Base-by-base conservation (phyloP, 441 rosid genomes). In the Erodium chrysanthum region DNA sequence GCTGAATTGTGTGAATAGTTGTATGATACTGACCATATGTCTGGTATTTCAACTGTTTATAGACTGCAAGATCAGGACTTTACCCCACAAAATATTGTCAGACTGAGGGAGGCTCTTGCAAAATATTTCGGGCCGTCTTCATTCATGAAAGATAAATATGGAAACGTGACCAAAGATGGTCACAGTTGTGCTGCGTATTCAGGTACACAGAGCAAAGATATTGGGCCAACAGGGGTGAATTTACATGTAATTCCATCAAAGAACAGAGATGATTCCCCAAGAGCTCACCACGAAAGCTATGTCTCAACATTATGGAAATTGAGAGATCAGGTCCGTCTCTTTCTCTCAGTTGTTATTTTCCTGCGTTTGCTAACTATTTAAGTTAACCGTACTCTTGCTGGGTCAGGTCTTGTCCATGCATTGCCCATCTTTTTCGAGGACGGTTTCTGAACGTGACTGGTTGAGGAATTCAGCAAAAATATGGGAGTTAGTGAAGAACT, bases 371-470 rank as follows among this genome's bases (percentile, higher is more conserved):
- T 44, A 52, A 52, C 22, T 52, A 17, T 52, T 52, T 44, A 44
- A n/a, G 15, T n/a, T 44, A 44, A 44, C 52, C 52, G 18, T 50
- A 15, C 22, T 17, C 22, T 52, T 7, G 15, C 62, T 71, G 37
- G 25, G 60, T 40, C 84, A 88, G 96, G 87, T 88, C 59, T 71
- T 90, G 42, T 88, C 94, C 18, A 84, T 82, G 78, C 77, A 68
- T 50, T 65, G 81, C 75, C 79, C 85, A 9, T 72, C 90, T 15
- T 90, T 90, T 68, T 50, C 76, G 5, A 83, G 81, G 80, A 70
- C 85, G 0, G 80, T 90, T 44, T 86, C 96, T 0, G 96, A 90
- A 72, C 88, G 90, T 0, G 92, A 88, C n/a, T 88, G 91, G 96
- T 75, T 88, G 73, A 90, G 85, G 76, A 83, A 79, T 77, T 81